Percentiles rank a stretch among this genome's conserved stretches.
These are phyloP conservation scores for Erodium trifolium DNA, from an alignment of 441 rosid species.

Conservation along the genomic window DNA sequence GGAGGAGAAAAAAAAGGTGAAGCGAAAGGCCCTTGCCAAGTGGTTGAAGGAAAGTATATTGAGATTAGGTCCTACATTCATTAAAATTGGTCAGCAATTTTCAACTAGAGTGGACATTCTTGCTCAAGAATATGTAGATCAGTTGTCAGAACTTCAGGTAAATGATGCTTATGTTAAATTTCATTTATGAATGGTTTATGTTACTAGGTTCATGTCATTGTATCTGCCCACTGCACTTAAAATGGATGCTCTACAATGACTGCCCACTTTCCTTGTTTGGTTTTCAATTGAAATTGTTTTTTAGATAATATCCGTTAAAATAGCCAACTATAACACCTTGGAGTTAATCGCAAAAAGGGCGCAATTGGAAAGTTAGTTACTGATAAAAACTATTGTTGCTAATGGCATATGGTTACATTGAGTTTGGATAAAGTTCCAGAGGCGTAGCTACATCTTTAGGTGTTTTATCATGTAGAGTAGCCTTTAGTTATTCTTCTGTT, in stretches of 20 bases:
- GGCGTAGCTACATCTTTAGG: too few species aligned
- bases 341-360: not conserved
- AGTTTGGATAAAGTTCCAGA: too few species aligned
- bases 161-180: constrained; percentile 11
- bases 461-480: too few species aligned
- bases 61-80: constrained; percentile 95
- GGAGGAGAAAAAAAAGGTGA: constrained; percentile 55
- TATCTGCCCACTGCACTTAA: not conserved
- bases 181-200: not conserved
- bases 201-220: not conserved
- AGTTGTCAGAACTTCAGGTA: constrained; percentile 95
- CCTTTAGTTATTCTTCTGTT: too few species aligned
- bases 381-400: too few species aligned
- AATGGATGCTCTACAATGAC: not conserved
- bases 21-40: constrained; percentile 73
- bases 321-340: too few species aligned
- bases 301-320: not conserved
- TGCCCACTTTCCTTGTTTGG: not conserved
- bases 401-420: too few species aligned
- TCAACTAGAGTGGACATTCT: constrained; percentile 98
- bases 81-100: constrained; percentile 95
- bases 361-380: not conserved
- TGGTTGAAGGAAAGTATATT: constrained; percentile 89
- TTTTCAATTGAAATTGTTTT: not conserved
- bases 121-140: constrained; percentile 97